phyloP scores from a whole-genome alignment of 768 basidiomycete species.

The Udeniomyces megalosporus region DNA sequence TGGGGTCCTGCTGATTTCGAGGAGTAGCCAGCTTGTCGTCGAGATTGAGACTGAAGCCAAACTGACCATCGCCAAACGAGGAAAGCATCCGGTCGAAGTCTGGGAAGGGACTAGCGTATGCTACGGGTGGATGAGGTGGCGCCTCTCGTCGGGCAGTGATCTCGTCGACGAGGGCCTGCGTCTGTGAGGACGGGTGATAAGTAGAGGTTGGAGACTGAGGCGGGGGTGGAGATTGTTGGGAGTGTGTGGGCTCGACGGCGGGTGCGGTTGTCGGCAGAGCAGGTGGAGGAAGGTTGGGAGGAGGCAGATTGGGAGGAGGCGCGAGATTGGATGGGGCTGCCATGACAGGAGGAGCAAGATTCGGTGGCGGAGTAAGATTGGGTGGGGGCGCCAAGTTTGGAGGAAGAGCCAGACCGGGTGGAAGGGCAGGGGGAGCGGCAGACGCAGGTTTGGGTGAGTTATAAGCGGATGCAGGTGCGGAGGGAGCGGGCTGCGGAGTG shows the following conservation, averaged over 20 bases:
- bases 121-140: conserved; percentile 1
- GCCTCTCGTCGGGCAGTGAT: conserved; percentile 58
- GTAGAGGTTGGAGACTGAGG: background rate
- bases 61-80: conserved; percentile 47
- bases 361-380: background rate
- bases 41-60: conserved; percentile 69
- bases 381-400: background rate
- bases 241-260: background rate
- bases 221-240: background rate
- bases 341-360: background rate
- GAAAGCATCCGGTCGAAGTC: conserved; percentile 74
- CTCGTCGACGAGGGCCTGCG: conserved; percentile 68
- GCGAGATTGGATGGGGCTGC: background rate
- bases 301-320: background rate
- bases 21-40: conserved; percentile 9
- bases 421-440: background rate
- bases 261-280: background rate
- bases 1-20: background rate
- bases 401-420: background rate
- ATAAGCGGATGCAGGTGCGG: background rate
- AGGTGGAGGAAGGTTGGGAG: background rate
- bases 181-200: conserved; percentile 77
- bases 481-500: background rate
- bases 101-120: conserved; percentile 45
- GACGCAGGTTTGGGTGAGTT: background rate